Percentiles rank a stretch among this genome's conserved stretches.
Conservation (phyloP, 192 early-diverging fungal species). For the Chytriomyces sp. region DNA sequence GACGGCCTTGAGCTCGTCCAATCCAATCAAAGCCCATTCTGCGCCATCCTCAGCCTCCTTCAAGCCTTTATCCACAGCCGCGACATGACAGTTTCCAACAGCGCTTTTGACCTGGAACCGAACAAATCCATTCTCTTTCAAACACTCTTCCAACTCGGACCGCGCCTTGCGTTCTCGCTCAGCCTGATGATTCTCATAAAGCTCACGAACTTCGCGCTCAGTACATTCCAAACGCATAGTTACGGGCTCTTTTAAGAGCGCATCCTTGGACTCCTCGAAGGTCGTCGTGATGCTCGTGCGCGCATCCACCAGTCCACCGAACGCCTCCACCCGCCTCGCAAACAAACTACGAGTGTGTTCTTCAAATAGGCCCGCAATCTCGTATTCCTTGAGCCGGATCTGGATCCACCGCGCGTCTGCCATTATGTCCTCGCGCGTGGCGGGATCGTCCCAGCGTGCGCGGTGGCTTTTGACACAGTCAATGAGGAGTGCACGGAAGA, state of each 20-base stretch:
- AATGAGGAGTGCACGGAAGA: slow-evolving; percentile 53
- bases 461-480: slow-evolving; percentile 54
- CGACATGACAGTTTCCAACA: slow-evolving; percentile 35
- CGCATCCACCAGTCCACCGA: slow-evolving; percentile 43
- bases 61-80: slow-evolving; percentile 40
- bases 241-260: slow-evolving; percentile 44
- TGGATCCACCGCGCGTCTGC: slow-evolving; percentile 50
- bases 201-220: slow-evolving; percentile 24
- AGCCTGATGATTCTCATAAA: slow-evolving; percentile 43
- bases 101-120: slow-evolving; percentile 54
- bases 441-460: slow-evolving; percentile 41
- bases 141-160: slow-evolving; percentile 39
- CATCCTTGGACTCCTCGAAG: slow-evolving; percentile 39
- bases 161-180: slow-evolving; percentile 38
- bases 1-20: slow-evolving; percentile 54
- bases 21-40: slow-evolving; percentile 43
- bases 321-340: slow-evolving; percentile 44
- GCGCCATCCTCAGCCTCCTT: slow-evolving; percentile 49
- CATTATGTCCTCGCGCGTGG: too few relatives aligned
- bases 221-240: slow-evolving; percentile 39
- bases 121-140: slow-evolving; percentile 58
- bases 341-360: slow-evolving; percentile 46
- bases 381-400: slow-evolving; percentile 33
- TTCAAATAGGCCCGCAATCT: slow-evolving; percentile 42
- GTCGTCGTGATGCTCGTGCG: slow-evolving; percentile 46